Evolutionary conservation across 2,329 filamentous ascomycete genomes (phyloP).

Genomic region (Akanthomyces uredinophilus): DNA sequence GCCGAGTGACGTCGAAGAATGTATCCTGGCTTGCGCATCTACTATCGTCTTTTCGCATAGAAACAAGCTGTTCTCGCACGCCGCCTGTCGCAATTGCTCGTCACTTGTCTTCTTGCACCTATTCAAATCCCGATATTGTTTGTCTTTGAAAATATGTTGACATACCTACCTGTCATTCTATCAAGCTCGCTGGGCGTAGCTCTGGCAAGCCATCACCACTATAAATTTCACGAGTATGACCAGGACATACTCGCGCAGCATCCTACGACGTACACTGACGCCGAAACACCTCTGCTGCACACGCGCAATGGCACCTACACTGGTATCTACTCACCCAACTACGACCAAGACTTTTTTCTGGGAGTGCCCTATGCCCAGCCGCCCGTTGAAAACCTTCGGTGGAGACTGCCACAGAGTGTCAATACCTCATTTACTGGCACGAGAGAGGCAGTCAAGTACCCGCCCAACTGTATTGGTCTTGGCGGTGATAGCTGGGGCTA

Average conservation of each 20-base stretch:
- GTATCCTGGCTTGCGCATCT: neutral
- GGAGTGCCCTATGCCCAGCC: constrained; percentile 50
- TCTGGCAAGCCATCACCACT: neutral
- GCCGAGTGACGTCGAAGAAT: neutral
- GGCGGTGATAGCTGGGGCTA: neutral
- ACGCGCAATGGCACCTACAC: constrained; percentile 27
- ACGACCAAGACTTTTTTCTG: constrained; percentile 43
- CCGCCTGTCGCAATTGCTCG: neutral
- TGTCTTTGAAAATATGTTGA: neutral
- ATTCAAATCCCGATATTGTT: neutral
- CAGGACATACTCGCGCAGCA: neutral
- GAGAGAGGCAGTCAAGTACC: neutral
- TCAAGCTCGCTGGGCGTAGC: neutral
- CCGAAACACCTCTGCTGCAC: neutral
- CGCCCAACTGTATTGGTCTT: neutral
- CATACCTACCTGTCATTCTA: neutral
- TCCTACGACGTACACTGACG: neutral
- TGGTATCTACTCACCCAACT: constrained; percentile 29
- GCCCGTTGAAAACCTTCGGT: constrained; percentile 12
- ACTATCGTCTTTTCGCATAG: neutral
- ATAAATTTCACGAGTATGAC: neutral
- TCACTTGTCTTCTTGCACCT: neutral
- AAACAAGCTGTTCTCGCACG: neutral
- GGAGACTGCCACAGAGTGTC: neutral
- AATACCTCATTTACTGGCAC: neutral